Evolutionary conservation across 148 eudicot species (phyloP).

Genomic region (Diospyros kaki): DNA sequence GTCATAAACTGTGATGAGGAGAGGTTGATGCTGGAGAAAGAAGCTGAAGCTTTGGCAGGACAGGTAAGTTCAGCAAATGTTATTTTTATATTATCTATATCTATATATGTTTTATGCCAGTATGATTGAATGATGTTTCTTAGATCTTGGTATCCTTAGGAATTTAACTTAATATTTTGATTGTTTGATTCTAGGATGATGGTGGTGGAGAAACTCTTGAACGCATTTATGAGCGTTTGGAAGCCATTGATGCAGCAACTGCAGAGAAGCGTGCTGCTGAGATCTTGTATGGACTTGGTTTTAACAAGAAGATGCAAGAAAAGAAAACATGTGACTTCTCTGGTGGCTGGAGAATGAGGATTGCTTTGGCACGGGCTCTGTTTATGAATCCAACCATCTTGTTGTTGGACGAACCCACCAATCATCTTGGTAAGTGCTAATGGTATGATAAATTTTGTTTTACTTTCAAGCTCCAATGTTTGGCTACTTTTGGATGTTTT

Average conservation of each 20-base stretch:
- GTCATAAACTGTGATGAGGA: constrained; percentile 88
- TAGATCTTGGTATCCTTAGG: neutral
- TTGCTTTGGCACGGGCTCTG: constrained; percentile 88
- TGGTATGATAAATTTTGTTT: neutral
- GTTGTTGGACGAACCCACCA: constrained; percentile 94
- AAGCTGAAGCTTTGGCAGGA: constrained; percentile 76
- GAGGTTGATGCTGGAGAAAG: constrained; percentile 73
- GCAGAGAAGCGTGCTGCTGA: constrained; percentile 99
- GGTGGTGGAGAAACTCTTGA: constrained; percentile 97
- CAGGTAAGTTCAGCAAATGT: constrained; percentile 38
- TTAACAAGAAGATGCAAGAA: constrained; percentile 78
- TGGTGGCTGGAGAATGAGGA: constrained; percentile 99
- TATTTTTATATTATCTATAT: no score
- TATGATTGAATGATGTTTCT: neutral
- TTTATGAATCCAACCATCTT: constrained; percentile 95
- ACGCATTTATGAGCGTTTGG: constrained; percentile 91
- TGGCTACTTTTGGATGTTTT: no score
- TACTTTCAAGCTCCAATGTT: no score
- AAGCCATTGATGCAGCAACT: constrained; percentile 87
- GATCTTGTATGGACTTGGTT: constrained; percentile 91
- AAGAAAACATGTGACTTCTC: constrained; percentile 95
- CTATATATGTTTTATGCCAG: neutral
- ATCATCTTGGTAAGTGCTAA: constrained; percentile 80
- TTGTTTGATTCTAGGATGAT: constrained; percentile 52
- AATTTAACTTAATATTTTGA: neutral